Conservation (phyloP, 768 basidiomycete species). For the Mycena pura region DNA sequence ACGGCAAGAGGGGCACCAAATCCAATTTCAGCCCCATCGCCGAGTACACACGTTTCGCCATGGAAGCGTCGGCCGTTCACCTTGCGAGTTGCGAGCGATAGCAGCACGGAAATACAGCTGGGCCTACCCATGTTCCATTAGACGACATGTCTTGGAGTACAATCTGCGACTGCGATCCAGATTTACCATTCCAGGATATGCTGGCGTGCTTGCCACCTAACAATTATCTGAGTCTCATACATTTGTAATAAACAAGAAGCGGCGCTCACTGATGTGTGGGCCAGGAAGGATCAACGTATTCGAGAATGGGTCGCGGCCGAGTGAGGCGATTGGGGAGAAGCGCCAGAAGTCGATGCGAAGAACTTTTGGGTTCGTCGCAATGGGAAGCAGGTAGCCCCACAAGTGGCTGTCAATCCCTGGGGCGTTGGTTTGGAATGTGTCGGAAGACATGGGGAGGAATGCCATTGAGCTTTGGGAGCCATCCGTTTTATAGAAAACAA, state of each 20-base stretch:
- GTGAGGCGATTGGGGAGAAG: not conserved
- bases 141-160: slow-evolving; percentile 1
- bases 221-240: not conserved
- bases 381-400: slow-evolving; percentile 18
- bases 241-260: not conserved
- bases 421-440: not conserved
- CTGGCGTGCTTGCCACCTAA: slow-evolving; percentile 13
- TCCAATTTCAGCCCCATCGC: slow-evolving; percentile 7
- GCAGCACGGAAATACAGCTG: not conserved
- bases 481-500: no score
- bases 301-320: slow-evolving; percentile 9
- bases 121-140: slow-evolving; percentile 20
- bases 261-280: slow-evolving; percentile 9
- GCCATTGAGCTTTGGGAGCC: no score
- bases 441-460: not conserved
- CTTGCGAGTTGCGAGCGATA: not conserved
- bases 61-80: not conserved
- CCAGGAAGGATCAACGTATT: slow-evolving; percentile 19
- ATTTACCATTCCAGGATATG: slow-evolving; percentile 17
- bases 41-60: not conserved
- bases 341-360: slow-evolving; percentile 25
- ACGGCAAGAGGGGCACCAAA: slow-evolving; percentile 18
- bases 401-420: slow-evolving; percentile 8
- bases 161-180: not conserved
- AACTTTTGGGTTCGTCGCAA: not conserved